Base-by-base conservation (phyloP, 768 basidiomycete genomes). In the Suillus variegatus region DNA sequence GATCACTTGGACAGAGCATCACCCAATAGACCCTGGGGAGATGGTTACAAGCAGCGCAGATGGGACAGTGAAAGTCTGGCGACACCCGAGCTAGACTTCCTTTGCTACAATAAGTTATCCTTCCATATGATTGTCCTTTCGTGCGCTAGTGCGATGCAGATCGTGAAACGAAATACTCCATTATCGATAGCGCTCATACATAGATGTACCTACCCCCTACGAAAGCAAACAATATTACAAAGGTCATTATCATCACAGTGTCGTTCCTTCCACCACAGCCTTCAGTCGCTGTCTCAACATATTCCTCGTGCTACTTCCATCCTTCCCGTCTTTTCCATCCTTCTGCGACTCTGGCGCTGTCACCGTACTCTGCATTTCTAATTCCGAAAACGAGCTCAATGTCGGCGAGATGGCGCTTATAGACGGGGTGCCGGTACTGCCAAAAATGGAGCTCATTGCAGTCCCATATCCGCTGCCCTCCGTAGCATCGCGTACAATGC, bases 1-100 rank as follows among this genome's bases (percentile, higher is more conserved):
- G 36, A 88, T 97, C 60, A 93, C 93, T 13, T 97, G 95, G 94
- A 88, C 93, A 2, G 94, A 96, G 78, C 88, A 94, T 70, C 93
- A 96, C 77, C 95, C 94, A 9, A 84, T 81, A 25, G 90, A 94
- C 63, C 82, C 86, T 7, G 87, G 87, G 20, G 94, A 97, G 75
- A 85, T 97, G 85, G 78, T 95, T 52, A 96, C 95, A 4, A 89
- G 94, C 1, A 93, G 94, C 71, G 91, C 92, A 22, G 96, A 98
- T 74, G 95, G 96, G 20, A 91, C 89, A 9, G 91, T 91, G 64
- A 97, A 95, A 76, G 87, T 98, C 18, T 98, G 96, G 96, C 82
- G 84, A 69, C 78, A 85, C 67, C 78, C 84, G 74, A 41, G 56
- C 43, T 35, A 54, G 49, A 32, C 54, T 36, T 43, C 20, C 32